These are phyloP conservation scores for Diplocarpon rosae DNA, from an alignment of 2,329 filamentous ascomycete genomes.

Conservation along the genomic window DNA sequence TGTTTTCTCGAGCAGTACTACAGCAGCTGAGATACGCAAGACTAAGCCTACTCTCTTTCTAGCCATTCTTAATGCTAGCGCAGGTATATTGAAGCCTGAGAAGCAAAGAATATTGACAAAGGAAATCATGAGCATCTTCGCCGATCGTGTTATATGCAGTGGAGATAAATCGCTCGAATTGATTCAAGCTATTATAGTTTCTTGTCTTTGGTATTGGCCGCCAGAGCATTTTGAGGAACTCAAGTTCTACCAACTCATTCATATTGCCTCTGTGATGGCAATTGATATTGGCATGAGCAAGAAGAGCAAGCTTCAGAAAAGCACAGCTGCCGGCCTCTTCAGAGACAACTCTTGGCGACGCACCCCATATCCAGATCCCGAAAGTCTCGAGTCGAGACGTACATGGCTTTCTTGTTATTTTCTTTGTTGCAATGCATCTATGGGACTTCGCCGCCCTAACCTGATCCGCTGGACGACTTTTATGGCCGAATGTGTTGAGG, in stretches of 20 bases:
- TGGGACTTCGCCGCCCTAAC: slow-evolving; percentile 35
- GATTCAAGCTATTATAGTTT: slow-evolving; percentile 38
- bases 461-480: slow-evolving; percentile 34
- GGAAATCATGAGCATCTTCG: slow-evolving; percentile 37
- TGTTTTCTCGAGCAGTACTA: slow-evolving; percentile 43
- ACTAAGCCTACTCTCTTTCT: slow-evolving; percentile 57
- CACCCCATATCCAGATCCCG: slow-evolving; percentile 26
- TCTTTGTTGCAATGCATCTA: slow-evolving; percentile 31
- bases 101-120: slow-evolving; percentile 35
- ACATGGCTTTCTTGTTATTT: slow-evolving; percentile 29
- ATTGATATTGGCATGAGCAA: slow-evolving; percentile 29
- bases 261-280: slow-evolving; percentile 40
- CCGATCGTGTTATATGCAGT: slow-evolving; percentile 36
- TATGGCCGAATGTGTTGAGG: slow-evolving; percentile 34
- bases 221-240: slow-evolving; percentile 36
- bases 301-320: slow-evolving; percentile 22
- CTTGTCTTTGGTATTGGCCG: slow-evolving; percentile 39
- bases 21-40: slow-evolving; percentile 43
- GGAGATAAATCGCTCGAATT: slow-evolving; percentile 41
- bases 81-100: slow-evolving; percentile 40
- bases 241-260: slow-evolving; percentile 41
- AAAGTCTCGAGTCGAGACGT: slow-evolving; percentile 27
- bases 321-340: slow-evolving; percentile 32
- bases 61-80: slow-evolving; percentile 52
- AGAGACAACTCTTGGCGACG: slow-evolving; percentile 33